Percentiles rank a stretch among this genome's conserved stretches.
Conservation (phyloP, 768 basidiomycete species). For the Gyrodon lividus region DNA sequence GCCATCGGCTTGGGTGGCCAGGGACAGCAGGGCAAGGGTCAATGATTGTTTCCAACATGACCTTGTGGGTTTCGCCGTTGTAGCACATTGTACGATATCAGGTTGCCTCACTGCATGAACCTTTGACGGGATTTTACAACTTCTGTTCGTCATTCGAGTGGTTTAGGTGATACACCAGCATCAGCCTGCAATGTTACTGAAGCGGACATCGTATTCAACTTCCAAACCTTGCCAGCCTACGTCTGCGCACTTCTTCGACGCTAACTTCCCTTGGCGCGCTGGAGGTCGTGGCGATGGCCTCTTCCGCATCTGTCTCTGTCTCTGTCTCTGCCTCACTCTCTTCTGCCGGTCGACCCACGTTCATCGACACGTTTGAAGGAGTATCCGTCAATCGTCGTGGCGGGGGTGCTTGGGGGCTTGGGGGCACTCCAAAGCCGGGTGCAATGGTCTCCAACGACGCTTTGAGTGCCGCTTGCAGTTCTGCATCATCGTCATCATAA, state of each 20-base stretch:
- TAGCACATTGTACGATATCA: background rate
- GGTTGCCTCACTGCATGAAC: background rate
- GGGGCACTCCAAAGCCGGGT: constrained; percentile 44
- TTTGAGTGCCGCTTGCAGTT: constrained; percentile 82
- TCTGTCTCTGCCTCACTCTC: constrained; percentile 33
- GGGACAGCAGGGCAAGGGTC: background rate
- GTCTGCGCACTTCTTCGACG: constrained; percentile 66
- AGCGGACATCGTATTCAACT: constrained; percentile 26
- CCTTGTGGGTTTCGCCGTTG: background rate
- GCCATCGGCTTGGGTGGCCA: constrained; percentile 7
- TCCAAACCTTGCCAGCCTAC: constrained; percentile 65
- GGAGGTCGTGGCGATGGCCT: background rate
- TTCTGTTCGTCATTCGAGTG: background rate
- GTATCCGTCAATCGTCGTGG: constrained; percentile 18
- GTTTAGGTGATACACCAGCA: background rate
- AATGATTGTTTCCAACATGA: background rate
- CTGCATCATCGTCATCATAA: constrained; percentile 85
- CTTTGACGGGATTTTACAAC: too few species aligned
- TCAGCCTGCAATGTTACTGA: background rate
- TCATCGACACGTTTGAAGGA: background rate
- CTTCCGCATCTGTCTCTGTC: constrained; percentile 33
- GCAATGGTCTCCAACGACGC: constrained; percentile 75
- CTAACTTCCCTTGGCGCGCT: constrained; percentile 37
- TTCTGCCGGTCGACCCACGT: constrained; percentile 11
- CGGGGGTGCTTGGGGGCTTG: constrained; percentile 7